A percentile compares a stretch with the other conserved stretches of the same genome.
These are phyloP conservation scores for Aspergillus sp. DNA, from an alignment of 2,329 filamentous ascomycete species.

Conservation along the genomic window DNA sequence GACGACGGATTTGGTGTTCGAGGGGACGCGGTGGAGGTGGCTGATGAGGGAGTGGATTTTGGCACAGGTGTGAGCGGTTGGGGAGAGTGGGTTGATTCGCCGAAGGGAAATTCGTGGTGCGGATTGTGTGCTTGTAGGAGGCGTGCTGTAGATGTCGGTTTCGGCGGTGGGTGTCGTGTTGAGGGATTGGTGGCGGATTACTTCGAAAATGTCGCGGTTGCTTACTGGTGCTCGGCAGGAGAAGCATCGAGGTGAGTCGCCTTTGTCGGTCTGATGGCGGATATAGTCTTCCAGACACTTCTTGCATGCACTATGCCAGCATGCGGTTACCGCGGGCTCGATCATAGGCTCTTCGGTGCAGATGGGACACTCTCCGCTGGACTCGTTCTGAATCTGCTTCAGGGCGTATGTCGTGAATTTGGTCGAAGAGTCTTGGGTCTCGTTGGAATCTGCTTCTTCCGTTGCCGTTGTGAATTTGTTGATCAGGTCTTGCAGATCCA, in stretches of 20 bases:
- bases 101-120: conserved; percentile 59
- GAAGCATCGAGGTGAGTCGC: conserved; percentile 78
- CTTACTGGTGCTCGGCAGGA: conserved; percentile 84
- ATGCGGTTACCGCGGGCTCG: conserved; percentile 89
- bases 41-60: conserved; percentile 80
- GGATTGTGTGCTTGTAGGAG: conserved; percentile 30
- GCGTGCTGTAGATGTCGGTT: conserved; percentile 43
- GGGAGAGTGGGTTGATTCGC: conserved; percentile 63
- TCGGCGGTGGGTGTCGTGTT: conserved; percentile 44
- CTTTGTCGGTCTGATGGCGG: conserved; percentile 76
- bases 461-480: conserved; percentile 74
- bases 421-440: conserved; percentile 58
- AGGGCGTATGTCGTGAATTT: conserved; percentile 84
- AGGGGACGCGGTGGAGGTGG: conserved; percentile 70
- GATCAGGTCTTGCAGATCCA: conserved; percentile 87
- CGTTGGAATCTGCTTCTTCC: conserved; percentile 53
- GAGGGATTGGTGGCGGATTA: conserved; percentile 67
- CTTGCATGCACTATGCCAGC: conserved; percentile 97
- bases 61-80: conserved; percentile 62
- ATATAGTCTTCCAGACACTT: conserved; percentile 90
- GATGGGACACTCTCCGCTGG: conserved; percentile 86
- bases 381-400: conserved; percentile 86
- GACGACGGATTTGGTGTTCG: conserved; percentile 79
- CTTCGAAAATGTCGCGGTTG: conserved; percentile 83
- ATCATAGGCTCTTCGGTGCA: conserved; percentile 96